Evolutionary conservation across 2,329 filamentous ascomycete species (phyloP), one percentile per base, ranked within the genome.

Genomic region (Pyrenochaeta sp.): DNA sequence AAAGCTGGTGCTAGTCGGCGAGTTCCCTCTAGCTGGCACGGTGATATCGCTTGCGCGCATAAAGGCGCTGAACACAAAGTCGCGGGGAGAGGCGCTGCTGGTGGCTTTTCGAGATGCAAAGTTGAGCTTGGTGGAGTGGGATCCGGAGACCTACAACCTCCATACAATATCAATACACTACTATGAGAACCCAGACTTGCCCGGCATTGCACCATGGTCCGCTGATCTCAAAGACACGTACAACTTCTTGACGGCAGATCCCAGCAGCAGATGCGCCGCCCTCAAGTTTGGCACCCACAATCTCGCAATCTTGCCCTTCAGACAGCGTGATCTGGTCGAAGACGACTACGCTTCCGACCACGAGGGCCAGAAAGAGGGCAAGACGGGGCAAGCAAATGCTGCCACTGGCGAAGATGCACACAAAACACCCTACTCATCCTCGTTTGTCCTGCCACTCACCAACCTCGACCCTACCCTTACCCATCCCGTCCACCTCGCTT

Each of bases 121-220:
- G 78, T 84, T 98, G 71, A 96, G 91, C 75, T 82, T 99, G 75
- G 83, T 97, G 50, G 91, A 97, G 79, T 99, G 95, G 95, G 91
- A 98, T 73, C 87, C 91, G 7, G 87, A 90, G 72, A 87, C 86
- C 63, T 84, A 90, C 75, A 85, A 86, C 45, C 87, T 98, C 66
- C 88, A 89, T 66, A 98, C 94, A 47, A 86, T 95, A 59, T 98
- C 94, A 45, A 94, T 99, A 68, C 95, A 99, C 79, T 98, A 93
- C 82, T 99, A 98, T 78, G 95, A 99, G 76, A 91, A 95, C 74
- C 93, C 97, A 71, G 93, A 97, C 72, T 81, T 94, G 57, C 87
- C 90, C 62, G 87, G 89, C 47, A 67, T 69, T 64, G 90, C 87
- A 58, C 93, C 94, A 0, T 97, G 92, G 89, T 87, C 90, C 45